Evolutionary conservation across 2,329 filamentous ascomycete genomes (phyloP).

Genomic region (Pseudogymnoascus sp.): DNA sequence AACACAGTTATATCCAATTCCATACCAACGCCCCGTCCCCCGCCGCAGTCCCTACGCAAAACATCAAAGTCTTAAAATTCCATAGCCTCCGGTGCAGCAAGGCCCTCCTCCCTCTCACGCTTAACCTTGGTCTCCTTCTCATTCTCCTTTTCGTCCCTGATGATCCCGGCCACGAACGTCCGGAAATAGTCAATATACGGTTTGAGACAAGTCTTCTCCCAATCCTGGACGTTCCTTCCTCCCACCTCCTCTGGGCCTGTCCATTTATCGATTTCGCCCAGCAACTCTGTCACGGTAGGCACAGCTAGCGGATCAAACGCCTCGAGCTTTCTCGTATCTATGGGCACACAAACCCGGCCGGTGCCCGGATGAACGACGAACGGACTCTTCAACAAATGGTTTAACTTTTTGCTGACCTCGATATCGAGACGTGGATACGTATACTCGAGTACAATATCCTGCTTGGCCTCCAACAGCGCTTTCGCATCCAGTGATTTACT

Average conservation of each 20-base stretch:
- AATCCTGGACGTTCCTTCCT: conserved; percentile 58
- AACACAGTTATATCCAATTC: conserved; percentile 2
- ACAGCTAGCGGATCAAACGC: conserved; percentile 80
- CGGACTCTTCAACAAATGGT: conserved; percentile 93
- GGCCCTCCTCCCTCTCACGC: conserved; percentile 39
- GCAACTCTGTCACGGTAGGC: conserved; percentile 76
- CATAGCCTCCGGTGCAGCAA: conserved; percentile 42
- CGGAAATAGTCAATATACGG: conserved; percentile 88
- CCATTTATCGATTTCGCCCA: conserved; percentile 82
- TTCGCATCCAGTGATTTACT: conserved; percentile 63
- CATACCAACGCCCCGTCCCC: neutral
- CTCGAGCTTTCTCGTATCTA: conserved; percentile 65
- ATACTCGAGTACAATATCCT: conserved; percentile 94
- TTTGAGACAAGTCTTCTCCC: conserved; percentile 94
- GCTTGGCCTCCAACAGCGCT: conserved; percentile 77
- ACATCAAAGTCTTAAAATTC: conserved; percentile 45
- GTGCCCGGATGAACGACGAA: conserved; percentile 96
- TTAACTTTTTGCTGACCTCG: conserved; percentile 94
- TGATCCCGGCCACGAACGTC: conserved; percentile 64
- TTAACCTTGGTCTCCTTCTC: conserved; percentile 46
- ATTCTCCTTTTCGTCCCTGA: conserved; percentile 58
- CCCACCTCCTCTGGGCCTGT: conserved; percentile 39
- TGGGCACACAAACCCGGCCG: conserved; percentile 89
- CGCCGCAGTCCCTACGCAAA: neutral
- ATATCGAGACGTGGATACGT: conserved; percentile 96